phyloP scores from a whole-genome alignment of 352 stramenopile species.

The Pythium oligandrum region DNA sequence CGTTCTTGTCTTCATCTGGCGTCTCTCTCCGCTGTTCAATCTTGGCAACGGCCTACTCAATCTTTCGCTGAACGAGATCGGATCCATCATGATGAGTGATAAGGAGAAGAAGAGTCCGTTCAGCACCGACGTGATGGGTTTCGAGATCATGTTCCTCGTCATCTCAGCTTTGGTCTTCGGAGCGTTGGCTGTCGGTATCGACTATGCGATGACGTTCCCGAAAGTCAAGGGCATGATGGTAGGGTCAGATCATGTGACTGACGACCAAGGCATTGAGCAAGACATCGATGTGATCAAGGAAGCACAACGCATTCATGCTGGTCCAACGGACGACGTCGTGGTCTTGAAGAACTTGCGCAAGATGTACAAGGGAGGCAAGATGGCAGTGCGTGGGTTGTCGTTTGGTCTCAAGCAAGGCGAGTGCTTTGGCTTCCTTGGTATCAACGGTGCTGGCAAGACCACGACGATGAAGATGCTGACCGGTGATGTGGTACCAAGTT shows the following conservation, averaged over 20 bases:
- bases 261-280: conserved; percentile 13
- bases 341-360: conserved; percentile 74
- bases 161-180: conserved; percentile 39
- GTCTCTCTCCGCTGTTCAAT: conserved; percentile 34
- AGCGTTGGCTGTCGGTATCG: conserved; percentile 35
- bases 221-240: conserved; percentile 25
- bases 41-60: conserved; percentile 45
- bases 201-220: conserved; percentile 53
- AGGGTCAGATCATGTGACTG: conserved; percentile 5
- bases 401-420: conserved; percentile 86
- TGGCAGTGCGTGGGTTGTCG: conserved; percentile 64
- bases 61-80: conserved; percentile 34
- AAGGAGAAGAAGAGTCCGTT: conserved; percentile 47
- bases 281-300: conserved; percentile 25
- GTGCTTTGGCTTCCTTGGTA: conserved; percentile 93
- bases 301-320: conserved; percentile 8
- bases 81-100: conserved; percentile 18
- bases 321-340: conserved; percentile 28
- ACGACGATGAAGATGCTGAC: conserved; percentile 96
- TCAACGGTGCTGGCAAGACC: conserved; percentile 94
- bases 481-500: conserved; percentile 66
- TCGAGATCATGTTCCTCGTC: conserved; percentile 50
- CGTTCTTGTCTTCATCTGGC: conserved; percentile 12
- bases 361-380: conserved; percentile 84
- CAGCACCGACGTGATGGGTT: conserved; percentile 50